phyloP scores from a whole-genome alignment of 805 yeast species.

The Monosporozyma aquatica region DNA sequence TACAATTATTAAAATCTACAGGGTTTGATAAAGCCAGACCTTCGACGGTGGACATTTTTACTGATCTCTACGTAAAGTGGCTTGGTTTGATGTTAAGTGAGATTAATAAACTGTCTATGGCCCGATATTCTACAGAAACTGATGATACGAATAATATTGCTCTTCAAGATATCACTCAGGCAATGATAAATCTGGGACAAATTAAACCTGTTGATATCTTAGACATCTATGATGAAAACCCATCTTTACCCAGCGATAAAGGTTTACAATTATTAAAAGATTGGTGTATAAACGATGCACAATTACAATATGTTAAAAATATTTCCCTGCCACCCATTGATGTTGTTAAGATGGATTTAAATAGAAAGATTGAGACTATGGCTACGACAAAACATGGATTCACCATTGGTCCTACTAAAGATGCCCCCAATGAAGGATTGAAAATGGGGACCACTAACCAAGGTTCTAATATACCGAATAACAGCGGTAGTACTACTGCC shows the following conservation, averaged over 20 bases:
- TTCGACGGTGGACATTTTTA: slow-evolving; percentile 59
- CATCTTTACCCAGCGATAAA: slow-evolving; percentile 34
- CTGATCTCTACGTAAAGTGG: slow-evolving; percentile 65
- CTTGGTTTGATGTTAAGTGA: slow-evolving; percentile 45
- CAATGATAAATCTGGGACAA: slow-evolving; percentile 54
- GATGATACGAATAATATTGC: slow-evolving; percentile 39
- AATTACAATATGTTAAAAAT: slow-evolving; percentile 36
- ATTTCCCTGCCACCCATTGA: slow-evolving; percentile 30
- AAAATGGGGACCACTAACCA: too few relatives aligned
- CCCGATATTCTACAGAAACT: slow-evolving; percentile 27
- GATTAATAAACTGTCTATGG: slow-evolving; percentile 41
- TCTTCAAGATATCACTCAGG: slow-evolving; percentile 59
- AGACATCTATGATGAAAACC: slow-evolving; percentile 44
- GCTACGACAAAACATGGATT: slow-evolving; percentile 1
- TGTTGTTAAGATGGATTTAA: slow-evolving; percentile 2
- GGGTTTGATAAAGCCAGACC: slow-evolving; percentile 81
- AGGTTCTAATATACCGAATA: background rate
- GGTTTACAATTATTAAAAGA: slow-evolving; percentile 44
- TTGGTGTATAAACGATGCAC: slow-evolving; percentile 44
- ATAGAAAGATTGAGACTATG: background rate
- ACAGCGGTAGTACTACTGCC: background rate
- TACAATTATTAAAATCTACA: slow-evolving; percentile 56
- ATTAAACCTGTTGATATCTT: slow-evolving; percentile 48
- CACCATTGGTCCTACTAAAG: slow-evolving; percentile 3
- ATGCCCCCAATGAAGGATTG: background rate